Evolutionary conservation across 495 filamentous ascomycete species (phyloP), one percentile per base, ranked within the genome.

Genomic region (Podospora comata): DNA sequence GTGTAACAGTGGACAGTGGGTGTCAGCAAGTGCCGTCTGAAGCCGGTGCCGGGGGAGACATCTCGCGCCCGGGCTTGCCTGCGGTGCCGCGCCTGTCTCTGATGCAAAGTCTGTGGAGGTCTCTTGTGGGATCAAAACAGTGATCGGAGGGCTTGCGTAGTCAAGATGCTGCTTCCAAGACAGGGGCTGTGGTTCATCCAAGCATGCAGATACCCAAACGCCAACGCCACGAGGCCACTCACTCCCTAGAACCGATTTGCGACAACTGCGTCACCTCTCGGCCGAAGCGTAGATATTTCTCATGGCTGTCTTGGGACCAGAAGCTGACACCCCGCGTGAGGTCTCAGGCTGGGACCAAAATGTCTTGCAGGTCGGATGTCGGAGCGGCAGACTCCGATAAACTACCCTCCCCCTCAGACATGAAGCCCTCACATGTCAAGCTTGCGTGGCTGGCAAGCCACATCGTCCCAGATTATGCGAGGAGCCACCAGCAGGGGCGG

Each of bases 221-320:
- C 20, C 28, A 44, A 48, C 39, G 39, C 20, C 28, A 44, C 23
- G 18, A 19, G 23, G 55, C 55, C 61, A 63, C 5, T 63, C 61
- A 20, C 26, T 27, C 5, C 16, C 20, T 2, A 61, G 59, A 18
- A 7, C 4, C 5, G 59, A 2, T 18, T 48, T 48, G 30, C 61
- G 32, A 63, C 61, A 63, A 23, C 30, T 63, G 61, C 61, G 30
- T 63, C 61, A 63, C 61, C 18, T 63, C 32, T 63, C 61, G 61
- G 61, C 61, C 61, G 61, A 34, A 44, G 26, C 34, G 30, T 18
- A 63, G 30, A 63, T 20, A 19, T 63, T 63, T 23, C 30, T 16
- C 30, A 28, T 30, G 30, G 18, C 3, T 15, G 61, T 9, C 61
- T n/a, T 34, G 27, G n/a, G 5, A 32, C 20, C 27, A 28, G 5